phyloP scores from a whole-genome alignment of 495 filamentous ascomycete genomes.

The Lasiosphaeria miniovina region DNA sequence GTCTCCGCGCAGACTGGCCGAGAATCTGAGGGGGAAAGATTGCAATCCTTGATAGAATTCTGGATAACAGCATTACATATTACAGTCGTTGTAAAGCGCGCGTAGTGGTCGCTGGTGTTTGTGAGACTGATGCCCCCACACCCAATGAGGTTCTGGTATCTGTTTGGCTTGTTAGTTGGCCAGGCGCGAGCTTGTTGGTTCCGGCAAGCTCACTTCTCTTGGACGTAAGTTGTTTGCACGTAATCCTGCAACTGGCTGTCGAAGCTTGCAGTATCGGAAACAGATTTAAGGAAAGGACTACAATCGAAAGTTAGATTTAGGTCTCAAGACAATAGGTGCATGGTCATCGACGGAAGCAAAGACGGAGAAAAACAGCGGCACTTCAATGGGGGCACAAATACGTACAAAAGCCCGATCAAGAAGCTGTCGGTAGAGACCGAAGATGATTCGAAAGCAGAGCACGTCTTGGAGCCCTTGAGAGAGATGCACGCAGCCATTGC shows the following conservation, averaged over 20 bases:
- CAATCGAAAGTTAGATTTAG: slow-evolving; percentile 18
- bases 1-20: slow-evolving; percentile 84
- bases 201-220: slow-evolving; percentile 60
- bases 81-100: slow-evolving; percentile 86
- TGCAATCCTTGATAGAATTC: slow-evolving; percentile 74
- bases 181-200: slow-evolving; percentile 11
- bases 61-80: slow-evolving; percentile 96
- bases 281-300: slow-evolving; percentile 84
- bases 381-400: slow-evolving; percentile 18
- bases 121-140: slow-evolving; percentile 74
- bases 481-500: slow-evolving; percentile 65
- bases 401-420: slow-evolving; percentile 74
- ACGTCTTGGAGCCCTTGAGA: slow-evolving; percentile 72
- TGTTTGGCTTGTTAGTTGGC: slow-evolving; percentile 25
- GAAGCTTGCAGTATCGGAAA: slow-evolving; percentile 72
- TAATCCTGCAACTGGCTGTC: slow-evolving; percentile 73
- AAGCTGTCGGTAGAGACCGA: slow-evolving; percentile 72
- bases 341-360: not conserved
- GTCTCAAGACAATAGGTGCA: not conserved
- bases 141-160: slow-evolving; percentile 75
- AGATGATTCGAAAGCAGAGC: slow-evolving; percentile 77
- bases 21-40: slow-evolving; percentile 58
- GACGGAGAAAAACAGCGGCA: not conserved
- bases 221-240: slow-evolving; percentile 69
- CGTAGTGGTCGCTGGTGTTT: slow-evolving; percentile 83